Evolutionary conservation across 371 early-diverging fungal species (phyloP), one percentile per base, ranked within the genome.

Genomic region (Cokeromyces recurvatus): DNA sequence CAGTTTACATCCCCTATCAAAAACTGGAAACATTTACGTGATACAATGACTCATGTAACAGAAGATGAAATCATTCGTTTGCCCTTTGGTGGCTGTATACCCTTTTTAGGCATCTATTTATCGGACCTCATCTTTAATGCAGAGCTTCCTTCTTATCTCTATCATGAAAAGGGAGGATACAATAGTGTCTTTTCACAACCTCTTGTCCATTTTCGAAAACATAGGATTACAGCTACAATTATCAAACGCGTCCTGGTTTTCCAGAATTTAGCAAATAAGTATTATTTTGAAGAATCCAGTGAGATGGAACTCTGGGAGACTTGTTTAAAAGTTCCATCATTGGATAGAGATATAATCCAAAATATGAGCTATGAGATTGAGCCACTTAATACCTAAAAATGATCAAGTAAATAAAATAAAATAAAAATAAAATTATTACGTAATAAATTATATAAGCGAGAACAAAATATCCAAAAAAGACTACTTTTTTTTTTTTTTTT

Each of bases 61-160:
- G 84, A 84, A 38, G 78, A 79, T 35, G 76, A 75, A 35, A 59
- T 74, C 2, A 68, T 74, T 38, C 71, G 71, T 48, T 46, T 71
- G 5, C 75, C 75, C 0, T 74, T 69, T 63, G 78, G 80, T 19
- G 82, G 81, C 2, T 75, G 79, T 44, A 76, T 83, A 16, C 82
- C 80, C 0, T 81, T 82, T 38, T 49, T 82, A 29, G 83, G 77
- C 10, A 66, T 86, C 9, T 86, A 81, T 39, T 38, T 86, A 4
- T 83, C 84, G 0, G 86, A 86, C 37, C 64, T 86, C 4, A 64
- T 82, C 1, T 82, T 76, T 48, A 86, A 84, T 52, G 65, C 78
- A 2, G 86, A 86, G 44, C 57, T 79, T n/a, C 79, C 82, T 2
- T 67, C 82, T 0, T 79, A 66, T 44, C 39, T 82, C 2, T 46